phyloP scores from a whole-genome alignment of 1,284 basidiomycete genomes.

The Coniophora puteana region DNA sequence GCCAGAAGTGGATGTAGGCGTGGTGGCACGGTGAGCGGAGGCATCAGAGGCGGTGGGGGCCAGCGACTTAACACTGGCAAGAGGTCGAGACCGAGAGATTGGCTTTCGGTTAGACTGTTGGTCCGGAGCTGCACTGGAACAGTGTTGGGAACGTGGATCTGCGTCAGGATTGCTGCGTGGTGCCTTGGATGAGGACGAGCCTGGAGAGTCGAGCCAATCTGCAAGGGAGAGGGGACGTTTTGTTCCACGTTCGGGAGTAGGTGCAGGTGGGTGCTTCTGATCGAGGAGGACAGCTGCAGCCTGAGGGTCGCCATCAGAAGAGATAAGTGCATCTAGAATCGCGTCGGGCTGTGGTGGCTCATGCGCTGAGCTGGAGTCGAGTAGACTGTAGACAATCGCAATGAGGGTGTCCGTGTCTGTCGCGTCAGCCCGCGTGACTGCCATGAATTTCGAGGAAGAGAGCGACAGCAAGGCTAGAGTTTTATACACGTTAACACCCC shows the following conservation, averaged over 20 bases:
- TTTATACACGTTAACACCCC: too few relatives aligned
- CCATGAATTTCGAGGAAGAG: background rate
- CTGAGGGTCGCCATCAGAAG: constrained; percentile 56
- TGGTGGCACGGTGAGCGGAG: constrained; percentile 7
- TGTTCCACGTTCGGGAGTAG: too few relatives aligned
- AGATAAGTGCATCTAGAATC: constrained; percentile 61
- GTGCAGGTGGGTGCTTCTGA: constrained; percentile 15
- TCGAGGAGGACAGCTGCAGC: constrained; percentile 47
- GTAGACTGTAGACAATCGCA: constrained; percentile 59
- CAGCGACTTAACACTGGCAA: constrained; percentile 1
- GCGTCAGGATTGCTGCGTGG: constrained; percentile 7
- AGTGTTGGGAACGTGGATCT: too few relatives aligned
- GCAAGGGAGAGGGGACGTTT: constrained; percentile 40
- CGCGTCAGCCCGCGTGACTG: constrained; percentile 10
- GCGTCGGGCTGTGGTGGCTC: constrained; percentile 31
- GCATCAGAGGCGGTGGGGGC: constrained; percentile 19
- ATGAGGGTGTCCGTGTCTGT: constrained; percentile 67
- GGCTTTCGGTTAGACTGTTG: too few relatives aligned
- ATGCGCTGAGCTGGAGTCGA: constrained; percentile 35
- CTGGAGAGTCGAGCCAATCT: constrained; percentile 44
- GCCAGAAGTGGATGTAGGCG: constrained; percentile 12
- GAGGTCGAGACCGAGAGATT: constrained; percentile 7
- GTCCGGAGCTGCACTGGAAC: too few relatives aligned
- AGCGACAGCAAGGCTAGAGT: too few relatives aligned
- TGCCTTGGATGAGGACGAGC: constrained; percentile 18